phyloP scores from a whole-genome alignment of 176 grass and related monocot species.

The Elaeis guineensis region DNA sequence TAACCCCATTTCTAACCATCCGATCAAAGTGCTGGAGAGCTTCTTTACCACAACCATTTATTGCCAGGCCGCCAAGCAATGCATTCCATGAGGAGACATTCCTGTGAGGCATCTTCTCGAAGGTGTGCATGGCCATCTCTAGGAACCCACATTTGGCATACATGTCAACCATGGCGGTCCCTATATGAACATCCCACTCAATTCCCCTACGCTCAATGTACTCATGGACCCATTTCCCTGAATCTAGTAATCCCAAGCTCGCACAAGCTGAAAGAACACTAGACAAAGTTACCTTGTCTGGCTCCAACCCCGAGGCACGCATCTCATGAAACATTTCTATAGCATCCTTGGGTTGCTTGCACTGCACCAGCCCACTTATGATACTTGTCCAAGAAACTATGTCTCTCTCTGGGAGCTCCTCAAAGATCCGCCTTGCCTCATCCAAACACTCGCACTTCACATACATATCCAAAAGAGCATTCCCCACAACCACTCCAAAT shows the following conservation, averaged over 20 bases:
- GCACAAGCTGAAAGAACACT: constrained; percentile 40
- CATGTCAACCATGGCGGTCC: constrained; percentile 46
- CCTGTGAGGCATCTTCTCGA: constrained; percentile 35
- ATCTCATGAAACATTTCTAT: constrained; percentile 35
- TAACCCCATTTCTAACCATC: constrained; percentile 24
- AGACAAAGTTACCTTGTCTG: constrained; percentile 35
- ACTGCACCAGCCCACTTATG: constrained; percentile 43
- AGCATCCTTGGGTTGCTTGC: constrained; percentile 29
- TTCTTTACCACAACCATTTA: constrained; percentile 33
- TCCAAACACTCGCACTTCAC: constrained; percentile 36
- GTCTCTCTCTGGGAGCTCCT: constrained; percentile 20
- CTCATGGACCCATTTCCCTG: constrained; percentile 39
- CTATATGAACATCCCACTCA: constrained; percentile 42
- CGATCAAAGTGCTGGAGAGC: constrained; percentile 30
- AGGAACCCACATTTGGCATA: constrained; percentile 43
- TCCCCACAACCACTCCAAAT: constrained; percentile 22
- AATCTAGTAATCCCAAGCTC: constrained; percentile 30
- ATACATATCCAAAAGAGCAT: constrained; percentile 42
- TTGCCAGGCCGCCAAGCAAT: constrained; percentile 32
- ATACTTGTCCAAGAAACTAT: constrained; percentile 43
- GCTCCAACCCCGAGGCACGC: constrained; percentile 28
- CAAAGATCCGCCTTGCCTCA: constrained; percentile 27
- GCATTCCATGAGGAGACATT: constrained; percentile 51
- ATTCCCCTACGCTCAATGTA: constrained; percentile 41
- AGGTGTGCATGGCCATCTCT: constrained; percentile 26